A percentile compares a stretch with the other conserved stretches of the same genome.
Conservation (phyloP, 495 filamentous ascomycete genomes). For the Hypoxylon fragiforme region DNA sequence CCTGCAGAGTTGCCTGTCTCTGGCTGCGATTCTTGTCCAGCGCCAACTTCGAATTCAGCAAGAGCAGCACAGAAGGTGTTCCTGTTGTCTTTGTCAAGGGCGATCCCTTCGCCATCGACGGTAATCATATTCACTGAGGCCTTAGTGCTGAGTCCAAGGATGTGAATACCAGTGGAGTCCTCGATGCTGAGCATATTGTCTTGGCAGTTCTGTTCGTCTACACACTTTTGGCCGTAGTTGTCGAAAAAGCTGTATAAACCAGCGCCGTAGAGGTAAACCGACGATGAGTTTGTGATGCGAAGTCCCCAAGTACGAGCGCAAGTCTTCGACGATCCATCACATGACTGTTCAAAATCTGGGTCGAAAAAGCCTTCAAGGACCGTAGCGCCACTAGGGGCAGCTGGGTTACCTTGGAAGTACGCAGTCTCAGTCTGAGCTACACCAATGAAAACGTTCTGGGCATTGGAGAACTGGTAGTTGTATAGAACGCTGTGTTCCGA, state of each 20-base stretch:
- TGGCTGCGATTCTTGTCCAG: slow-evolving; percentile 9
- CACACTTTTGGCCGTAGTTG: slow-evolving; percentile 80
- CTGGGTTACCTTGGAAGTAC: slow-evolving; percentile 88
- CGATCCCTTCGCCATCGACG: slow-evolving; percentile 56
- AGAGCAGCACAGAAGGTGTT: slow-evolving; percentile 79
- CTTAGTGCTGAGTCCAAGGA: slow-evolving; percentile 86
- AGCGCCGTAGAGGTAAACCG: slow-evolving; percentile 74
- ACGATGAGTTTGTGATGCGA: slow-evolving; percentile 68
- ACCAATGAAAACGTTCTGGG: slow-evolving; percentile 80
- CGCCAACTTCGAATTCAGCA: slow-evolving; percentile 45
- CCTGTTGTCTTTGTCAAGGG: slow-evolving; percentile 65
- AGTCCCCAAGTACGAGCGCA: slow-evolving; percentile 87
- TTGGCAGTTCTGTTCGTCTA: slow-evolving; percentile 77
- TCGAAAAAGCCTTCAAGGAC: slow-evolving; percentile 67
- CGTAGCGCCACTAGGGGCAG: slow-evolving; percentile 67
- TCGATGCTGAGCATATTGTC: slow-evolving; percentile 85
- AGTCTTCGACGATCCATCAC: slow-evolving; percentile 58
- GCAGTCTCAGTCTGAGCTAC: slow-evolving; percentile 91
- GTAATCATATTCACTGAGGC: slow-evolving; percentile 86
- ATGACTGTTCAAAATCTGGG: slow-evolving; percentile 71
- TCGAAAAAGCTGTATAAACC: slow-evolving; percentile 88
- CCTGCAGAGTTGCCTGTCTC: slow-evolving; percentile 12
- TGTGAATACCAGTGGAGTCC: slow-evolving; percentile 60
- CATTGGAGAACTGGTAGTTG: slow-evolving; percentile 80
- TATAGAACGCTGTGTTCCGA: slow-evolving; percentile 90